These are phyloP conservation scores for Yamadazyma diospyri DNA, from an alignment of 1,139 yeast genomes.

Conservation along the genomic window DNA sequence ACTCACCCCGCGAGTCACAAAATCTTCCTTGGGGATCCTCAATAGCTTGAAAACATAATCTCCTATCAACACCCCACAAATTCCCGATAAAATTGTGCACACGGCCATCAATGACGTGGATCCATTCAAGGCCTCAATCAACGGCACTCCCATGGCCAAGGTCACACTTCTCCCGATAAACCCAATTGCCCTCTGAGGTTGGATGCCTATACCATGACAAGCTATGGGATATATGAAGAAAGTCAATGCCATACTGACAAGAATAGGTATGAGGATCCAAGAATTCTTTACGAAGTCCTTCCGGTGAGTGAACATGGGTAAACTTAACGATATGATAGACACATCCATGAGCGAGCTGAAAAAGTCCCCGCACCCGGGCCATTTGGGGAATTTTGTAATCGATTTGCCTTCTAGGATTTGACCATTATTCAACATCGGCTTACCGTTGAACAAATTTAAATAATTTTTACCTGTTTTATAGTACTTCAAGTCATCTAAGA, in stretches of 20 bases:
- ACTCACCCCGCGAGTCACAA: conserved; percentile 71
- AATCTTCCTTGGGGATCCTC: conserved; percentile 59
- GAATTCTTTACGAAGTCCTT: conserved; percentile 59
- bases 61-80: conserved; percentile 70
- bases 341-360: conserved; percentile 69
- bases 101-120: conserved; percentile 74
- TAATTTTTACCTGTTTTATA: conserved; percentile 73
- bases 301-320: conserved; percentile 77
- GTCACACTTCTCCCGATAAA: conserved; percentile 83
- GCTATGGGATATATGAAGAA: conserved; percentile 69
- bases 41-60: conserved; percentile 44
- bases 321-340: conserved; percentile 68
- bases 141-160: conserved; percentile 74
- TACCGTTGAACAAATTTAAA: conserved; percentile 49
- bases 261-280: conserved; percentile 56
- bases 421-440: conserved; percentile 29
- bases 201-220: conserved; percentile 62
- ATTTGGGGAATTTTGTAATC: conserved; percentile 35
- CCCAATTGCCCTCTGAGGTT: conserved; percentile 59
- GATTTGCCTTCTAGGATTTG: conserved; percentile 13
- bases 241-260: conserved; percentile 54
- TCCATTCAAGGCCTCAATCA: conserved; percentile 62
- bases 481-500: conserved; percentile 45
- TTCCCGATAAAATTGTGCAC: conserved; percentile 74
- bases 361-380: conserved; percentile 85